Evolutionary conservation across 2,329 filamentous ascomycete species (phyloP), one percentile per base, ranked within the genome.

Genomic region (Daldinia sp.): DNA sequence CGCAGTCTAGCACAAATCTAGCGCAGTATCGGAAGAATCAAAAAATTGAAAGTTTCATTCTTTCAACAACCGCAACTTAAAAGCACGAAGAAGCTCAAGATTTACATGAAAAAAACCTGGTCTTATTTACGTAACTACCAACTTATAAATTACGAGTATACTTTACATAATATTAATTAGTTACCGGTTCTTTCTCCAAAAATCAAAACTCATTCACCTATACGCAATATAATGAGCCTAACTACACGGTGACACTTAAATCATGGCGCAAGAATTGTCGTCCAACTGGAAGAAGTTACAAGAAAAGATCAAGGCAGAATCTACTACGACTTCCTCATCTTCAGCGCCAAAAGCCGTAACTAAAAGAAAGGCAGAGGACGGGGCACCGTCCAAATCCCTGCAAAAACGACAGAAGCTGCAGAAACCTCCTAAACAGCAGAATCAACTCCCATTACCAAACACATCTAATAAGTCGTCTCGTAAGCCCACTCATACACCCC

Each of bases 261-360:
- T 62, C 74, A 85, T 85, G 83, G 79, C 82, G 41, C 79, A 79
- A 41, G 82, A 82, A 74, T 80, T 90, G 37, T 91, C 89, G 12
- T 89, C 87, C 60, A 94, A 94, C 78, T 94, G 92, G 92, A 93
- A 93, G 81, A 91, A 87, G 81, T 85, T 94, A 61, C 91, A 93
- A 81, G 86, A 87, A 72, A 86, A 86, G 74, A 81, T 89, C 73
- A 84, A 87, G 75, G 78, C 83, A 44, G 83, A 85, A 66, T 78
- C 82, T 30, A 67, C 79, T n/a, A 74, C 79, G 15, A 74, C 72
- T 42, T 63, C 69, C 28, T 50, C 73, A 23, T 46, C 67, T 7
- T 50, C 69, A 33, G 53, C 33, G 6, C 15, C 77, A 26, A 71
- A 65, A 48, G 6, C 78, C 15, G 65, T 79, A n/a, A 71, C 81